Evolutionary conservation across 345 rosid species (phyloP), one percentile per base, ranked within the genome.

Genomic region (Clarkia xantiana): DNA sequence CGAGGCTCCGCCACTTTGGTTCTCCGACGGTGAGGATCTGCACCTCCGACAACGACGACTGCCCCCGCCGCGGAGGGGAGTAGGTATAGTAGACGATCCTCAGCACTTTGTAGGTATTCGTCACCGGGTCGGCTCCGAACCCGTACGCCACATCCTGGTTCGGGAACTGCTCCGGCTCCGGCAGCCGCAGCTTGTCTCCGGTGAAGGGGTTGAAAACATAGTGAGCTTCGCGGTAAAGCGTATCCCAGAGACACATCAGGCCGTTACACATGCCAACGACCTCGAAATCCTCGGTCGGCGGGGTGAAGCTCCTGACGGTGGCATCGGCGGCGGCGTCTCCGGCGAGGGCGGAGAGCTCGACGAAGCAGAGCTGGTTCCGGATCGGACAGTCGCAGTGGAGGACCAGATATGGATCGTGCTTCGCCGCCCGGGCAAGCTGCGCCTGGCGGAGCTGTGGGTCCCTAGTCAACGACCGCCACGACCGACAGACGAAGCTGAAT

Each of bases 1-100:
- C 90, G n/a, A 78, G 67, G 51, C 80, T 82, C 49, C 90, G 72
- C 97, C 97, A 74, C 0, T 56, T 18, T 49, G 45, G 13, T 29
- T 29, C 18, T 6, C 62, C 80, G 5, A 72, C 18, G 0, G 70
- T 68, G 3, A 77, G 47, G 29, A 71, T 46, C 29, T 66, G 72
- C 10, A 64, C 69, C 6, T 74, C 67, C 13, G 83, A 64, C 18
- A 56, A 64, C 13, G 49, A 40, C 61, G 71, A 34, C 2, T 59
- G 44, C 16, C 71, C 60, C 38, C 69, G 45, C 41, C 44, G 6
- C 18, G 49, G 45, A 20, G 47, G 15, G 34, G 45, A 25, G 20
- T 57, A 59, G 56, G 73, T 50, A 15, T 61, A 65, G 57, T 71
- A 68, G 1, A 62, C 60, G 11, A 67, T 49, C 62, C 61, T 74